Conservation (phyloP, 495 filamentous ascomycete genomes). For the Hypoxylon lienhwacheense region DNA sequence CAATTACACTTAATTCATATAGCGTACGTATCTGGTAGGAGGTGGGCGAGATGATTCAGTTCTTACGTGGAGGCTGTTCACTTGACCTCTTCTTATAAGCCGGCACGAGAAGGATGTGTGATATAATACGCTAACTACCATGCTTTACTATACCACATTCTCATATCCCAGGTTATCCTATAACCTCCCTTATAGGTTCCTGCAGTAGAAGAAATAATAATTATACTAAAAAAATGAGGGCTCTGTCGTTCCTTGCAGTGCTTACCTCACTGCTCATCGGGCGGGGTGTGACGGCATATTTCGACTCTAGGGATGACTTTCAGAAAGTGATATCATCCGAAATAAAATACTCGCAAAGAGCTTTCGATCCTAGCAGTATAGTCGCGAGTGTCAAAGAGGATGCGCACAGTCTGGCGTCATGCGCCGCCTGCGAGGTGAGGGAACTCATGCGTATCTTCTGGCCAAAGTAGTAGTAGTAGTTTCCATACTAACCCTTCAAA, state of each 20-base stretch:
- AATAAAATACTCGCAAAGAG: not conserved
- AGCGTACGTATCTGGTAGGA: too few species aligned
- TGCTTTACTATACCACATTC: too few species aligned
- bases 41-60: too few species aligned
- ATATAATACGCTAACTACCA: too few species aligned
- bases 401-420: conserved; percentile 49
- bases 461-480: not conserved
- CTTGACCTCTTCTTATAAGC: too few species aligned
- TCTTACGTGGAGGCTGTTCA: too few species aligned
- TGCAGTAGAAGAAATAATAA: not conserved
- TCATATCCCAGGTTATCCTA: too few species aligned
- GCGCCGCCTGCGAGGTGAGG: conserved; percentile 53
- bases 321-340: conserved; percentile 14
- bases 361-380: conserved; percentile 3
- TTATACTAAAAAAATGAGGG: conserved; percentile 13
- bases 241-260: conserved; percentile 2
- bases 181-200: too few species aligned
- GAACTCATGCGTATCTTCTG: not conserved
- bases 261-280: not conserved
- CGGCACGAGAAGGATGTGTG: too few species aligned
- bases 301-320: not conserved
- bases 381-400: conserved; percentile 40
- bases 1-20: too few species aligned
- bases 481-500: conserved; percentile 9
- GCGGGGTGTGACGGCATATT: not conserved